Evolutionary conservation across 495 filamentous ascomycete species (phyloP).

Genomic region (Penicillium dipodomyicola): DNA sequence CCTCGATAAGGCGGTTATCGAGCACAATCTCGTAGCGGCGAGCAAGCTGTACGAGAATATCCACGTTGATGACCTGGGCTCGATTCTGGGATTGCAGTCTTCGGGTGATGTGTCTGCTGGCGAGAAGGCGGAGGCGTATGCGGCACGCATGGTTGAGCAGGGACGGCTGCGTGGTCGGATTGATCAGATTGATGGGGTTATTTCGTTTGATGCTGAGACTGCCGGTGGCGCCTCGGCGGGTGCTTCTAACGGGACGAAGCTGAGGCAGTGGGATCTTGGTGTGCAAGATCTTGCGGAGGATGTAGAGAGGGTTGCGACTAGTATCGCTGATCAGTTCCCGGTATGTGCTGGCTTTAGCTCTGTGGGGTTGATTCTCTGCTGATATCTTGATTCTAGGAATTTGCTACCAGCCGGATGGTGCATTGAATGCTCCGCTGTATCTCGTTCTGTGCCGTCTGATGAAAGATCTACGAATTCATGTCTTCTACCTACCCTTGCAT

Average conservation of each 20-base stretch:
- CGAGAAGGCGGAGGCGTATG: slow-evolving; percentile 85
- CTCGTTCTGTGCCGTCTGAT: slow-evolving; percentile 3
- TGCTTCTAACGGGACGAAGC: slow-evolving; percentile 52
- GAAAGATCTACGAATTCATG: slow-evolving; percentile 25
- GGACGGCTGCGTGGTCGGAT: slow-evolving; percentile 81
- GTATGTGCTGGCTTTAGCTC: slow-evolving; percentile 24
- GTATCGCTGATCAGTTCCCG: slow-evolving; percentile 42
- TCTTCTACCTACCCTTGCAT: slow-evolving; percentile 5
- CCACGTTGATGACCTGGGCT: slow-evolving; percentile 69
- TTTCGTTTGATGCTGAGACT: slow-evolving; percentile 70
- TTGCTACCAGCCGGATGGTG: slow-evolving; percentile 31
- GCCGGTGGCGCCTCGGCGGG: slow-evolving; percentile 49
- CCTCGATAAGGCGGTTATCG: slow-evolving; percentile 88
- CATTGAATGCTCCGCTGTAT: slow-evolving; percentile 17
- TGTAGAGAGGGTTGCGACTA: slow-evolving; percentile 74
- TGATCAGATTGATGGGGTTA: slow-evolving; percentile 88
- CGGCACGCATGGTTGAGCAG: slow-evolving; percentile 94
- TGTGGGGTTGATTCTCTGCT: slow-evolving; percentile 13
- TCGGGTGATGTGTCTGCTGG: slow-evolving; percentile 52
- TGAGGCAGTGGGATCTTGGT: slow-evolving; percentile 84
- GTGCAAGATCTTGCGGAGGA: slow-evolving; percentile 83
- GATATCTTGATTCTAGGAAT: slow-evolving; percentile 25
- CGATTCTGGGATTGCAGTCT: slow-evolving; percentile 63
- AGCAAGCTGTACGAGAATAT: slow-evolving; percentile 91
- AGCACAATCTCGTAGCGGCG: slow-evolving; percentile 88